These are phyloP conservation scores for Fragilariopsis cylindrus DNA, from an alignment of 108 stramenopile genomes.

Conservation along the genomic window DNA sequence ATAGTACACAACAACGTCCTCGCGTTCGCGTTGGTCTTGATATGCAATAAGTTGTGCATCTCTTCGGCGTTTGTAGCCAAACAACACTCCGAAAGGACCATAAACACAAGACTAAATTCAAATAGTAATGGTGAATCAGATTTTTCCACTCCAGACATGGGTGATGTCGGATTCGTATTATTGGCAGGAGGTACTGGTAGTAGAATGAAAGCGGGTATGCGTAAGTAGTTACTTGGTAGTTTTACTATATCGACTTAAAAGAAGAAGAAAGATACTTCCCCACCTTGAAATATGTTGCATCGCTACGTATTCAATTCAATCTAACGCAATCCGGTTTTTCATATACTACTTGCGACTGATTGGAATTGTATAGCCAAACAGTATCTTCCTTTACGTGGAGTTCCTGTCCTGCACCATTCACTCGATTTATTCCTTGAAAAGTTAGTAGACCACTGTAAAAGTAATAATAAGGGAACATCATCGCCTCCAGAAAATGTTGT, in stretches of 20 bases:
- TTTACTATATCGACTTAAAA: too few species aligned
- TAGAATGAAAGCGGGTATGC: slow-evolving; percentile 91
- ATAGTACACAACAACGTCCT: neutral
- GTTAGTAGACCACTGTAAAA: slow-evolving; percentile 39
- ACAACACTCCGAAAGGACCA: neutral
- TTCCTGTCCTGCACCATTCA: slow-evolving; percentile 87
- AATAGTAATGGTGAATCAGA: neutral
- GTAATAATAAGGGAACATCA: neutral
- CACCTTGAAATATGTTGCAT: too few species aligned
- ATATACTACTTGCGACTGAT: neutral
- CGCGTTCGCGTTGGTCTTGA: neutral
- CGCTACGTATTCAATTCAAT: too few species aligned
- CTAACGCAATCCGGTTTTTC: too few species aligned
- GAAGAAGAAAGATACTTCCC: too few species aligned
- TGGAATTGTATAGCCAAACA: slow-evolving; percentile 64
- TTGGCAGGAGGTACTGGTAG: slow-evolving; percentile 94
- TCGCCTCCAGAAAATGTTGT: slow-evolving; percentile 70
- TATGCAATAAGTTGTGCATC: neutral
- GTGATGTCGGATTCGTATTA: slow-evolving; percentile 84
- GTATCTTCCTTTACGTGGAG: slow-evolving; percentile 76
- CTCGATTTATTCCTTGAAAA: slow-evolving; percentile 85
- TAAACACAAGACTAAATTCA: neutral
- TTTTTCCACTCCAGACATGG: slow-evolving; percentile 36
- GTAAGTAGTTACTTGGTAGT: slow-evolving; percentile 4
- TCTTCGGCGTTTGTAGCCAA: slow-evolving; percentile 14